Base-by-base conservation (phyloP, 192 early-diverging fungal species). In the Coemansia sp. region DNA sequence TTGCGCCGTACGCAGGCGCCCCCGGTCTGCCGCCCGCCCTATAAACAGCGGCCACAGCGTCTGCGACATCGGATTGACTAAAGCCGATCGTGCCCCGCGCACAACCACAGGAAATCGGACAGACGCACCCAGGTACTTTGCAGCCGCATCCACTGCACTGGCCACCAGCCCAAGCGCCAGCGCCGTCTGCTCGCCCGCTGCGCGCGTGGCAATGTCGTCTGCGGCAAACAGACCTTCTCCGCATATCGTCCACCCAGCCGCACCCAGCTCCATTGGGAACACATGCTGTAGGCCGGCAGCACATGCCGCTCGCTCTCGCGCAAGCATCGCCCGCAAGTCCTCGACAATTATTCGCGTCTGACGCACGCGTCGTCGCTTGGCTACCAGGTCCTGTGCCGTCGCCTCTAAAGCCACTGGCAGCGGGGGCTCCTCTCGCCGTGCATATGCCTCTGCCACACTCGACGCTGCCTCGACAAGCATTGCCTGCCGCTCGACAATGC, bases 341-440 rank as follows among this genome's bases (percentile, higher is more conserved):
- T 79, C 76, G 7, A 65, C 25, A 34, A 79, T 79, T 3, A 79
- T 79, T 12, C 76, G 71, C 16, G 72, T 71, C 67, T 79, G 76
- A 7, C 67, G 66, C 34, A 79, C 48, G 7, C 48, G 29, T 6
- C 25, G 49, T 15, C 35, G 51, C 35, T 3, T 28, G 34, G 48
- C 48, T 15, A 51, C 48, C 21, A 51, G 48, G 2, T 46, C 43
- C 43, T 46, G 12, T 26, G 48, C 12, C 12, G 48, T 4, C 26
- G 48, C 12, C 48, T 26, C 48, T 15, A 51, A 21, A 26, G 9
- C 25, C 35, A 28, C 34, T 30, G 34, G 34, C 34, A 7, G 10
- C 35, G 1, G 26, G 20, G 18, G 34, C 31, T 6, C 20, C 25
- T 15, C 5, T 20, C 2, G 13, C 7, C 53, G 42, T 43, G 12